These are phyloP conservation scores for Annulohypoxylon truncatum DNA, from an alignment of 2,329 filamentous ascomycete species.

Conservation along the genomic window DNA sequence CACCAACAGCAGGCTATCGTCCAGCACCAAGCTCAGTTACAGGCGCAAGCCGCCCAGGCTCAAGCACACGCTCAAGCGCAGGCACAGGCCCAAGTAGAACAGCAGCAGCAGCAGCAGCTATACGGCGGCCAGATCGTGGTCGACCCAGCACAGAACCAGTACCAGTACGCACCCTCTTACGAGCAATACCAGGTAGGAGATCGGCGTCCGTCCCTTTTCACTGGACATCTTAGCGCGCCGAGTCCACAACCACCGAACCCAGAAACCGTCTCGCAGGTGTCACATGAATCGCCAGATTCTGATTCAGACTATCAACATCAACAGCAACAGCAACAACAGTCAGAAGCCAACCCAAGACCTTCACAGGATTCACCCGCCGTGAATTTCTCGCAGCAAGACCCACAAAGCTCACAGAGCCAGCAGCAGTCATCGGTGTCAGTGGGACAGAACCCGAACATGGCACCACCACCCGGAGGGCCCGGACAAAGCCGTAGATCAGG, in stretches of 20 bases:
- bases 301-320: slow-evolving; percentile 59
- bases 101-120: slow-evolving; percentile 48
- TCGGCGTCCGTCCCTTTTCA: slow-evolving; percentile 45
- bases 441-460: slow-evolving; percentile 58
- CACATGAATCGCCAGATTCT: slow-evolving; percentile 68
- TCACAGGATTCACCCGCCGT: slow-evolving; percentile 58
- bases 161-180: slow-evolving; percentile 51
- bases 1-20: slow-evolving; percentile 54
- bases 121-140: slow-evolving; percentile 54
- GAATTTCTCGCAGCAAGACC: slow-evolving; percentile 49
- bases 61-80: slow-evolving; percentile 44
- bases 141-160: slow-evolving; percentile 54
- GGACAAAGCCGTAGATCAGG: slow-evolving; percentile 60
- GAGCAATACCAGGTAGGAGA: slow-evolving; percentile 47
- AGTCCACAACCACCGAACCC: slow-evolving; percentile 60
- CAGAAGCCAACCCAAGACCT: slow-evolving; percentile 56
- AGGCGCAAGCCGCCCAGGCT: slow-evolving; percentile 26
- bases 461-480: slow-evolving; percentile 59
- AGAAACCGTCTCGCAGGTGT: slow-evolving; percentile 71
- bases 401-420: slow-evolving; percentile 39
- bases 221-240: slow-evolving; percentile 47
- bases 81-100: slow-evolving; percentile 45
- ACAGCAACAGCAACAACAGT: slow-evolving; percentile 25
- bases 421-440: slow-evolving; percentile 40
- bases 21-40: slow-evolving; percentile 46